Evolutionary conservation across 345 rosid species (phyloP).

Genomic region (Pugionium dolabratum): DNA sequence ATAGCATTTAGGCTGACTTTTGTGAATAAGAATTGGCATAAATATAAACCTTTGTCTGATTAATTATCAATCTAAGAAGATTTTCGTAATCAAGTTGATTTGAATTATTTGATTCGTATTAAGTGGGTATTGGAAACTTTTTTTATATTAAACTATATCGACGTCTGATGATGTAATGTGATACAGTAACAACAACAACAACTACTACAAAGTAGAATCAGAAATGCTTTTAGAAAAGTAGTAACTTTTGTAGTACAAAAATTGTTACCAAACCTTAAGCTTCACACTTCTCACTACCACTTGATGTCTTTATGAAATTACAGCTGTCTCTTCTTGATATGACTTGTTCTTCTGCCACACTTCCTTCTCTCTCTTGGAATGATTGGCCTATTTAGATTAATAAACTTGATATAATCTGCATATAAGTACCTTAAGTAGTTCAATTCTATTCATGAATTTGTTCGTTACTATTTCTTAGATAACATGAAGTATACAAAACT

Average conservation of each 20-base stretch:
- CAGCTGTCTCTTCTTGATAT: conserved; percentile 45
- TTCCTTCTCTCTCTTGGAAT: conserved; percentile 16
- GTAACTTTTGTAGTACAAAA: too few relatives aligned
- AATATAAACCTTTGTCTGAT: conserved; percentile 1
- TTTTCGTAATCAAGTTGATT: conserved; percentile 8
- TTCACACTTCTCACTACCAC: too few relatives aligned
- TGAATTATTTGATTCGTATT: too few relatives aligned
- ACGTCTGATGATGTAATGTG: too few relatives aligned
- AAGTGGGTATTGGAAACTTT: too few relatives aligned
- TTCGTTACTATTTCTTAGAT: neutral
- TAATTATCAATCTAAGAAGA: neutral
- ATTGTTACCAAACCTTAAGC: too few relatives aligned
- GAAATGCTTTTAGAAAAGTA: too few relatives aligned
- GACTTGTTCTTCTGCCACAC: conserved; percentile 36
- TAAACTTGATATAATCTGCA: neutral
- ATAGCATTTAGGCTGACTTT: conserved; percentile 26
- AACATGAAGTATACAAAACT: conserved; percentile 19
- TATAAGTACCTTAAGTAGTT: neutral
- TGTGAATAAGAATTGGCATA: neutral
- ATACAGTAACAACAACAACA: too few relatives aligned
- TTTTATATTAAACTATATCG: too few relatives aligned
- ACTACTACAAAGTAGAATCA: too few relatives aligned
- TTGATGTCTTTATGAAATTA: conserved; percentile 40
- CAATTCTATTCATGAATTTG: conserved; percentile 16
- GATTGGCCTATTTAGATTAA: conserved; percentile 27